These are phyloP conservation scores for Hypoxylon trugodes DNA, from an alignment of 495 filamentous ascomycete species.

Conservation along the genomic window DNA sequence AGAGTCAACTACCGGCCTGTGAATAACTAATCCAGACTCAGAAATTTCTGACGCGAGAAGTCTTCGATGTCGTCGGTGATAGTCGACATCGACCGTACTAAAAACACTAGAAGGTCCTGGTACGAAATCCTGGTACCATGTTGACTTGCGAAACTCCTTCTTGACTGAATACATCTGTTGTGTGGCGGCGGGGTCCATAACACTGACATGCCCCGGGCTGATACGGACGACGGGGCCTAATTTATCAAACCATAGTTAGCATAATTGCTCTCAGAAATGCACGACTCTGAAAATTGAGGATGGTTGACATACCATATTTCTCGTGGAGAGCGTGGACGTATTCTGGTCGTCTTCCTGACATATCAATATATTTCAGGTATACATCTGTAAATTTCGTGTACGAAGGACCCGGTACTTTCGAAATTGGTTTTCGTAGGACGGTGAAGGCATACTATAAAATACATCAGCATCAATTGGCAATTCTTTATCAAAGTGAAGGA, in stretches of 20 bases:
- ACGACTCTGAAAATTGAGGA: neutral
- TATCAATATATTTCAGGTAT: constrained; percentile 44
- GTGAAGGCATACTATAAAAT: constrained; percentile 19
- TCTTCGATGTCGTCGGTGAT: constrained; percentile 36
- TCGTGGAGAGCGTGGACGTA: constrained; percentile 56
- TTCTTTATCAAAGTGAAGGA: neutral
- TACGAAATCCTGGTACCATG: constrained; percentile 27
- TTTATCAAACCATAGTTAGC: neutral
- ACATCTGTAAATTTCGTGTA: constrained; percentile 51
- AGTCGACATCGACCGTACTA: constrained; percentile 24
- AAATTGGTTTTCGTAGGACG: constrained; percentile 28
- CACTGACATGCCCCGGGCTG: constrained; percentile 48
- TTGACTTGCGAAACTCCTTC: constrained; percentile 35
- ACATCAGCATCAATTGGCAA: constrained; percentile 2
- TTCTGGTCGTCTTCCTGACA: constrained; percentile 43
- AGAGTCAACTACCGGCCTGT: constrained; percentile 27
- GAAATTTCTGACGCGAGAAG: constrained; percentile 37
- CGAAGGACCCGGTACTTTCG: constrained; percentile 41
- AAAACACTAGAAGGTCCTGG: constrained; percentile 31
- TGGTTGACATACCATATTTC: constrained; percentile 49
- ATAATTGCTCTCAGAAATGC: neutral
- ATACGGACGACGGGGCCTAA: constrained; percentile 56
- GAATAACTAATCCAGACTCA: constrained; percentile 27
- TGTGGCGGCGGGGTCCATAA: constrained; percentile 47
- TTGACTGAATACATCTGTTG: constrained; percentile 54